phyloP scores from a whole-genome alignment of 1,139 yeast species.

The Kurtzmaniella quercitrusa region DNA sequence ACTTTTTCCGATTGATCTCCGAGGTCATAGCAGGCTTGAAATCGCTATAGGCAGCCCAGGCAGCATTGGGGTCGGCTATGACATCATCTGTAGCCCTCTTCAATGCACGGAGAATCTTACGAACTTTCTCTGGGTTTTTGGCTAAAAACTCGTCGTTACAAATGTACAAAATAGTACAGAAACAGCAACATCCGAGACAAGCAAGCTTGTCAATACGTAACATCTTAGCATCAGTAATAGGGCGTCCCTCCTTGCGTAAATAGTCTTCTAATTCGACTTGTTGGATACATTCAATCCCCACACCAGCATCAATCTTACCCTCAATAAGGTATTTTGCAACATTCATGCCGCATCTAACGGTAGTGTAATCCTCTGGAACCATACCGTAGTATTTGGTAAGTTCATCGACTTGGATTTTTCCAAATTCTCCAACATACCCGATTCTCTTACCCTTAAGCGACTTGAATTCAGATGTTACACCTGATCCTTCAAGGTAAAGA shows the following conservation, averaged over 20 bases:
- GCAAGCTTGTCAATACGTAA: slow-evolving; percentile 54
- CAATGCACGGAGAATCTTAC: slow-evolving; percentile 41
- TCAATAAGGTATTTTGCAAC: slow-evolving; percentile 54
- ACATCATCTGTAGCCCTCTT: slow-evolving; percentile 49
- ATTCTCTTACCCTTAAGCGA: slow-evolving; percentile 51
- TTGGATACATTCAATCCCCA: slow-evolving; percentile 57
- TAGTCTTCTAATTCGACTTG: slow-evolving; percentile 56
- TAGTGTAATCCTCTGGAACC: slow-evolving; percentile 53
- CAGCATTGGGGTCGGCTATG: slow-evolving; percentile 37
- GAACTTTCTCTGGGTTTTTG: slow-evolving; percentile 46
- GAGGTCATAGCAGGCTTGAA: slow-evolving; percentile 47
- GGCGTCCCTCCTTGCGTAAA: slow-evolving; percentile 40
- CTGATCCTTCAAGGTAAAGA: slow-evolving; percentile 47
- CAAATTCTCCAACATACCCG: slow-evolving; percentile 59
- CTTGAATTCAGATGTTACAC: slow-evolving; percentile 47
- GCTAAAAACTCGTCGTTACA: slow-evolving; percentile 48
- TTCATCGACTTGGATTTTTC: slow-evolving; percentile 56
- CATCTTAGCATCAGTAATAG: slow-evolving; percentile 48
- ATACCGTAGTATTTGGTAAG: slow-evolving; percentile 52
- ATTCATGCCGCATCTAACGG: slow-evolving; percentile 61
- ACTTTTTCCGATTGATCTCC: slow-evolving; percentile 40
- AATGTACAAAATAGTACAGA: slow-evolving; percentile 55
- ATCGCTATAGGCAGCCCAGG: slow-evolving; percentile 44
- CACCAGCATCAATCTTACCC: slow-evolving; percentile 54
- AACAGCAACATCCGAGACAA: slow-evolving; percentile 57